Conservation (phyloP, 345 rosid genomes). For the Aegle marmelos region DNA sequence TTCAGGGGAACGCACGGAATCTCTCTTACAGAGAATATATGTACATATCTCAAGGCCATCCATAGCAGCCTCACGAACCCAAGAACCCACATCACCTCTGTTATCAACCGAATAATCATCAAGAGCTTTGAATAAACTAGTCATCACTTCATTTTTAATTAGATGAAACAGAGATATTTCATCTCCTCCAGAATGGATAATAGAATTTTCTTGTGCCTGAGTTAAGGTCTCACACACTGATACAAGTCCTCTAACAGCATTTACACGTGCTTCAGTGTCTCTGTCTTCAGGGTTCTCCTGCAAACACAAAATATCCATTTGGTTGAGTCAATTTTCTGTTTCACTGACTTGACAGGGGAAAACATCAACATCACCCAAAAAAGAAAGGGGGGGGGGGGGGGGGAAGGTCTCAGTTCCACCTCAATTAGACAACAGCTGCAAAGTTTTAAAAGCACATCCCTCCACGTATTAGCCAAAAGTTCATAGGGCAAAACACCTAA, state of each 20-base stretch:
- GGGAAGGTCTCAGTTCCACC: conserved; percentile 37
- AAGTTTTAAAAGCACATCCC: conserved; percentile 67
- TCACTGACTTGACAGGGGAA: not conserved
- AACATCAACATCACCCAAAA: not conserved
- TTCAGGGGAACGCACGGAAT: conserved; percentile 12
- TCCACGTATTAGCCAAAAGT: conserved; percentile 59
- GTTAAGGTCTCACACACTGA: conserved; percentile 81
- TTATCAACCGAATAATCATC: conserved; percentile 93
- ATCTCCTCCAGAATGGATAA: conserved; percentile 30
- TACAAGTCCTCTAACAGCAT: conserved; percentile 87
- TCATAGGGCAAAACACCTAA: conserved; percentile 78
- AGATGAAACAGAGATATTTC: conserved; percentile 48
- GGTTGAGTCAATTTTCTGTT: conserved; percentile 15
- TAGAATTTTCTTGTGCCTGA: conserved; percentile 32
- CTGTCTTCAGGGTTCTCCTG: conserved; percentile 89
- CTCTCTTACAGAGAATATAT: conserved; percentile 61
- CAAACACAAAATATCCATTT: conserved; percentile 17
- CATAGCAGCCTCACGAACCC: conserved; percentile 99
- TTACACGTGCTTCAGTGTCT: conserved; percentile 94
- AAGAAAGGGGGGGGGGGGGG: not conserved
- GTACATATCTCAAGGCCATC: conserved; percentile 85
- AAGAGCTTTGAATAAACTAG: conserved; percentile 73
- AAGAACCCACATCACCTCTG: conserved; percentile 97
- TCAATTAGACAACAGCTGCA: conserved; percentile 71
- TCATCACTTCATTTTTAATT: conserved; percentile 82